Conservation (phyloP, 1,284 basidiomycete species). For the Ustilago cynodontis region DNA sequence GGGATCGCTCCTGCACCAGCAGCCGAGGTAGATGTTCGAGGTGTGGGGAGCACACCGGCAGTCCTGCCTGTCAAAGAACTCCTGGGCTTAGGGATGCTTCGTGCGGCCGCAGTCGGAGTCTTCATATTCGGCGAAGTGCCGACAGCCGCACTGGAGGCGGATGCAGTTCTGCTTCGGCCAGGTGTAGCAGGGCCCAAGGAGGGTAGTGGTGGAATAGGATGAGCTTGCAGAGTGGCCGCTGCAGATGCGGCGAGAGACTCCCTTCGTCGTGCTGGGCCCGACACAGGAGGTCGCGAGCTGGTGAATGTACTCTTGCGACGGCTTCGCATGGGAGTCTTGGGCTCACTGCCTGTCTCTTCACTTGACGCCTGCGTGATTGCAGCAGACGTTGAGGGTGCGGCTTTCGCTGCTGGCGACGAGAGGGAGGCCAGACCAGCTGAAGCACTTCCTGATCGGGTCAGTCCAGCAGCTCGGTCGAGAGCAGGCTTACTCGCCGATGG, state of each 20-base stretch:
- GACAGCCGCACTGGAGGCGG: conserved; percentile 1
- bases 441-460: conserved; percentile 29
- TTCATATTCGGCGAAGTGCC: conserved; percentile 22
- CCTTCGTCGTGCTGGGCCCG: conserved; percentile 30
- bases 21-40: conserved; percentile 18
- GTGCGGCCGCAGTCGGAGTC: conserved; percentile 25
- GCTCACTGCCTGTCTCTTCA: conserved; percentile 3
- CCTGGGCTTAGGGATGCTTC: conserved; percentile 24
- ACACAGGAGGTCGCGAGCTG: conserved; percentile 39
- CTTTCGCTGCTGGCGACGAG: neutral
- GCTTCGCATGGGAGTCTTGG: conserved; percentile 38
- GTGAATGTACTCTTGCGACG: conserved; percentile 49
- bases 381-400: neutral
- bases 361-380: neutral
- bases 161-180: conserved; percentile 13
- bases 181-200: conserved; percentile 28
- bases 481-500: neutral
- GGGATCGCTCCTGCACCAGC: conserved; percentile 9
- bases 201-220: conserved; percentile 29
- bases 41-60: conserved; percentile 8
- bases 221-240: conserved; percentile 18
- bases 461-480: neutral
- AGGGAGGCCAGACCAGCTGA: conserved; percentile 13
- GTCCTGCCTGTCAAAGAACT: conserved; percentile 25
- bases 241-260: conserved; percentile 34